phyloP scores from a whole-genome alignment of 2,329 filamentous ascomycete genomes.

The Pseudogymnoascus sp. region DNA sequence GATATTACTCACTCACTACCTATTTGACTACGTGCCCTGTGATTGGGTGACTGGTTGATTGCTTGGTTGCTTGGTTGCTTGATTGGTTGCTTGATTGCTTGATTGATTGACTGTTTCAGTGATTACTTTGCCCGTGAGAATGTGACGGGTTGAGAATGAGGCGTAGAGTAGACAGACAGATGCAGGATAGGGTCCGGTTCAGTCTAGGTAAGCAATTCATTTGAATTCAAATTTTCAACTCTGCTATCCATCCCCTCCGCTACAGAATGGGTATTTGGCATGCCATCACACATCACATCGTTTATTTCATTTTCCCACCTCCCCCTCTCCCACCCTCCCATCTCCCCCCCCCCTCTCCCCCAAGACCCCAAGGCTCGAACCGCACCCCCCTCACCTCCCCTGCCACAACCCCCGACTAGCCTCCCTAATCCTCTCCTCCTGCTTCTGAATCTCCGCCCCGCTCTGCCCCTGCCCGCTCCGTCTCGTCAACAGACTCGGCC shows the following conservation, averaged over 20 bases:
- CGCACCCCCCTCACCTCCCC: not conserved
- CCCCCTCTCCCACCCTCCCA: not conserved
- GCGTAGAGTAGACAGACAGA: too few species aligned
- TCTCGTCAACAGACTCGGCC: conserved; percentile 18
- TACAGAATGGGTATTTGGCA: not conserved
- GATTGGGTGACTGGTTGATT: too few species aligned
- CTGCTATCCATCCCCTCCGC: not conserved
- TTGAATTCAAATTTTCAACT: not conserved
- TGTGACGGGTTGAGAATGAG: not conserved
- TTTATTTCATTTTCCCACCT: not conserved
- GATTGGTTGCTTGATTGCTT: not conserved
- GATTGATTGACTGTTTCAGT: too few species aligned
- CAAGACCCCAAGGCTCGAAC: not conserved
- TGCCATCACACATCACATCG: not conserved
- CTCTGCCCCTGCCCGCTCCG: conserved; percentile 26
- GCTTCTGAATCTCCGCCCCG: conserved; percentile 27
- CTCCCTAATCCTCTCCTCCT: conserved; percentile 49
- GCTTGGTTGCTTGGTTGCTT: too few species aligned
- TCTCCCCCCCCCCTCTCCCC: not conserved
- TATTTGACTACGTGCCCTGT: not conserved
- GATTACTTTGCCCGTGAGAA: too few species aligned
- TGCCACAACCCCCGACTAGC: conserved; percentile 55
- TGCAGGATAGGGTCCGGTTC: too few species aligned
- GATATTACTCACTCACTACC: not conserved
- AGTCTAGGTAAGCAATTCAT: not conserved